Evolutionary conservation across 192 early-diverging fungal genomes (phyloP).

Genomic region (Fimicolochytrium jonesii): DNA sequence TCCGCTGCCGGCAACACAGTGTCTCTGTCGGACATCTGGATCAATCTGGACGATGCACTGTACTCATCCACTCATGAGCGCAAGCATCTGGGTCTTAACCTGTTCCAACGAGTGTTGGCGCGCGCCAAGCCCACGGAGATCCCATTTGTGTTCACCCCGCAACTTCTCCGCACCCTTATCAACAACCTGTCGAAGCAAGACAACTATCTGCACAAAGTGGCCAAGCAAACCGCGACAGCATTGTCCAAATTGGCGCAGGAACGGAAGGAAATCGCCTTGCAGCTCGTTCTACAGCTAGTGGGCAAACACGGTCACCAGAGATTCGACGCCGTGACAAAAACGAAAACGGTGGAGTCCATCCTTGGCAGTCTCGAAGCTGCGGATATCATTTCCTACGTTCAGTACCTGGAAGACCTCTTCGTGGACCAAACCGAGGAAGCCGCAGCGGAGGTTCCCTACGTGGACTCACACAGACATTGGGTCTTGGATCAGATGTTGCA

Average conservation of each 20-base stretch:
- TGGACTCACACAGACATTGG: conserved; percentile 49
- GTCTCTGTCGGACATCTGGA: conserved; percentile 68
- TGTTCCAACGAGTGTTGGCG: conserved; percentile 68
- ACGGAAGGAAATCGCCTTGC: conserved; percentile 67
- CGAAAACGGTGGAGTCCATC: conserved; percentile 77
- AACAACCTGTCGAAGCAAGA: conserved; percentile 76
- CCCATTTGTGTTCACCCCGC: conserved; percentile 70
- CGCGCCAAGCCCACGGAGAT: conserved; percentile 53
- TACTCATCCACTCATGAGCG: conserved; percentile 78
- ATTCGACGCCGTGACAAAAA: conserved; percentile 66
- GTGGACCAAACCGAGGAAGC: conserved; percentile 37
- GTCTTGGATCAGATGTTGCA: conserved; percentile 75
- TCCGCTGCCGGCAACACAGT: neutral
- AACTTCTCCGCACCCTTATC: conserved; percentile 81
- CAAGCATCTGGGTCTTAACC: conserved; percentile 85
- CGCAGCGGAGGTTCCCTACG: conserved; percentile 1
- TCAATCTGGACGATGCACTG: conserved; percentile 69
- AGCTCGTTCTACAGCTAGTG: conserved; percentile 75
- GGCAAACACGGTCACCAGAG: conserved; percentile 67
- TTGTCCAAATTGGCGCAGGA: conserved; percentile 58
- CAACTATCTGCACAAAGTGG: conserved; percentile 76
- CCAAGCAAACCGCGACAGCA: conserved; percentile 52
- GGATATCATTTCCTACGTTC: conserved; percentile 67
- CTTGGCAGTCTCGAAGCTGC: conserved; percentile 64
- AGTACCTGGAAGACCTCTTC: conserved; percentile 68